Percentiles rank a stretch among this genome's conserved stretches.
Evolutionary conservation across 257 asterid species (phyloP).

Genomic region (Solanum ossicruentum): DNA sequence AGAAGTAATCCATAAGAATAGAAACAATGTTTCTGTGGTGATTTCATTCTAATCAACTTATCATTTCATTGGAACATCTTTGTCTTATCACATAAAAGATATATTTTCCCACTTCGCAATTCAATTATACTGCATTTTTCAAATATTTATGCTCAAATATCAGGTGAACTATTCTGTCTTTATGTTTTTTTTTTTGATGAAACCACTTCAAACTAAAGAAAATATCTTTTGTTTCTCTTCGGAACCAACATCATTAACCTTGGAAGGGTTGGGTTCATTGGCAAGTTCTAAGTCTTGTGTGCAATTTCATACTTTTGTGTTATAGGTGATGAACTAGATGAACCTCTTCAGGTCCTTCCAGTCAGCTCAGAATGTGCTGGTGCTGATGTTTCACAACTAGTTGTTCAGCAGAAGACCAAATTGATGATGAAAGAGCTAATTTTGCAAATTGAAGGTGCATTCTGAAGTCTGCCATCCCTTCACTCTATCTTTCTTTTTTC

Average conservation of each 20-base stretch:
- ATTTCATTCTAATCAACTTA: background rate
- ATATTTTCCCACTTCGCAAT: background rate
- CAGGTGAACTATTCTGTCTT: background rate
- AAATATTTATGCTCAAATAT: background rate
- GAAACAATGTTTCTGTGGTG: background rate
- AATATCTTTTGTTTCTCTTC: background rate
- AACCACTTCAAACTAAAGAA: background rate
- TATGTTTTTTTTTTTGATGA: background rate
- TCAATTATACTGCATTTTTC: background rate
- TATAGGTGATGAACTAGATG: slow-evolving; percentile 16
- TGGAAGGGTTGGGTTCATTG: background rate
- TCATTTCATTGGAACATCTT: background rate
- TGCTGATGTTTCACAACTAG: slow-evolving; percentile 5
- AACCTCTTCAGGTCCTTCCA: slow-evolving; percentile 5
- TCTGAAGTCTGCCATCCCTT: background rate
- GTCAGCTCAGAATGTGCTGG: slow-evolving; percentile 1
- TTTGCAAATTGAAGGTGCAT: slow-evolving; percentile 30
- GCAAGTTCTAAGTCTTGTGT: background rate
- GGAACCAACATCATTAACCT: background rate
- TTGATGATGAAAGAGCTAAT: slow-evolving; percentile 9
- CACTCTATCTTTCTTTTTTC: background rate
- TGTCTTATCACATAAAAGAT: background rate
- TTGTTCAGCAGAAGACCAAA: slow-evolving; percentile 6
- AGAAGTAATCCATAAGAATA: background rate
- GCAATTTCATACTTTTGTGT: background rate